Conservation (phyloP, 148 eudicot species). For the Drosera capensis region DNA sequence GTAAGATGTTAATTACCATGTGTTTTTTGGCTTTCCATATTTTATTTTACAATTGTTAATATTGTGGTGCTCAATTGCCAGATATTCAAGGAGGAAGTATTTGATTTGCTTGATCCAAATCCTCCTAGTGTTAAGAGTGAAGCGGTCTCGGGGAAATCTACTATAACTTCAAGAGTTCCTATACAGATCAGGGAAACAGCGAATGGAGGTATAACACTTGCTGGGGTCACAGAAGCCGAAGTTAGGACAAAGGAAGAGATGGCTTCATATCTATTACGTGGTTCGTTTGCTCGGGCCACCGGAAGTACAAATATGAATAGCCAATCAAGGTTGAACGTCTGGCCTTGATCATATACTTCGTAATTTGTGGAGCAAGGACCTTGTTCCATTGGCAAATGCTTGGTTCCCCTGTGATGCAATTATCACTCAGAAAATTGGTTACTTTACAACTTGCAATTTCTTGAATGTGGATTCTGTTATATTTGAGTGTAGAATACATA, state of each 20-base stretch:
- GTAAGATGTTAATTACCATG: background rate
- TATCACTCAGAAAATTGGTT: too few relatives aligned
- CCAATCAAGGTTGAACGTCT: slow-evolving; percentile 99
- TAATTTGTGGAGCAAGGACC: too few relatives aligned
- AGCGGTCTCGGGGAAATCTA: slow-evolving; percentile 23
- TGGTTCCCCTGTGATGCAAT: too few relatives aligned
- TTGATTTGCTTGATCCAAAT: slow-evolving; percentile 65
- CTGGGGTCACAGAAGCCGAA: slow-evolving; percentile 91
- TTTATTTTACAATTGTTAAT: background rate
- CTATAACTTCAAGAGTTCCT: slow-evolving; percentile 60
- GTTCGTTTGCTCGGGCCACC: slow-evolving; percentile 81
- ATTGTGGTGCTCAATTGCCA: slow-evolving; percentile 12
- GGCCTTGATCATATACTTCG: too few relatives aligned
- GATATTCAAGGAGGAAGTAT: slow-evolving; percentile 98
- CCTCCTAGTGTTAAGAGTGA: slow-evolving; percentile 32
- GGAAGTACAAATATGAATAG: slow-evolving; percentile 98
- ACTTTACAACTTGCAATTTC: too few relatives aligned
- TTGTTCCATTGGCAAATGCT: too few relatives aligned
- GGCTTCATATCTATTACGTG: slow-evolving; percentile 61
- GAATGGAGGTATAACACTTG: slow-evolving; percentile 79
- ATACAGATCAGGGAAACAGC: slow-evolving; percentile 83
- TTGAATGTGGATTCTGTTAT: background rate
- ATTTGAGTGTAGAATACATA: too few relatives aligned
- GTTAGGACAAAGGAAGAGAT: slow-evolving; percentile 80
- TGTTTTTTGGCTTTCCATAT: background rate